Base-by-base conservation (phyloP, 179 eudicot species). In the Carnegiea gigantea region DNA sequence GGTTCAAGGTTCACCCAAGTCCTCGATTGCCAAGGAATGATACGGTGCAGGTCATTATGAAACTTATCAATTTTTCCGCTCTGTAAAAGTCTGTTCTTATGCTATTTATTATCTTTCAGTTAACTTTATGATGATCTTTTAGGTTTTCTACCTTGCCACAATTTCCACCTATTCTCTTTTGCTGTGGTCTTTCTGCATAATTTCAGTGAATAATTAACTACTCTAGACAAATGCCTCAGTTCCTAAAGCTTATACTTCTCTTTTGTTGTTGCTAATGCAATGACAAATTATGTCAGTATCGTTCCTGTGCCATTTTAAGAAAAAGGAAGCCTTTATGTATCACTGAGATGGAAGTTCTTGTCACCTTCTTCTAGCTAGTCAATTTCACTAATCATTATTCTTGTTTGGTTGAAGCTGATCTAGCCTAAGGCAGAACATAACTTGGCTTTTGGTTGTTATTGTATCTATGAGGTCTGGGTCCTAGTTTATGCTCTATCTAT, bases 1-100 rank as follows among this genome's bases (percentile, higher is more conserved):
- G 99, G 43, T 94, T 90, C 78, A 88, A 91, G 81, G 99, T 95
- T 81, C 98, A 92, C 88, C 99, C 99, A 77, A 92, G 77, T 86
- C 91, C 94, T 80, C 88, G 97, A 83, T 91, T 87, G 70, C 85
- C 87, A 49, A 95, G 99, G 78, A 91, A 93, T 86, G 99, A 95
- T 82, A 92, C 89, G 44, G 99, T 95, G 21, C 99, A 95, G 97
- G 98, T 95, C 76, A 74, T 15, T 57, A 44, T 79, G 24, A 54
- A 62, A 36, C 43, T 40, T 10, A 59, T 18, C 26, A 57, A 13
- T 70, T 38, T 17, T 17, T 77, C 23, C 18, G 24, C 57, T 8
- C 18, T 62, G 18, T 38, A 28, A 5, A 73, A 57, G 21, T 49
- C 44, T 60, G 40, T 8, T 62, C 57, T 30, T 49, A 72, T 77